Percentiles rank a stretch among this genome's conserved stretches.
phyloP scores from a whole-genome alignment of 441 rosid genomes.

The Pelargonium citronellum region DNA sequence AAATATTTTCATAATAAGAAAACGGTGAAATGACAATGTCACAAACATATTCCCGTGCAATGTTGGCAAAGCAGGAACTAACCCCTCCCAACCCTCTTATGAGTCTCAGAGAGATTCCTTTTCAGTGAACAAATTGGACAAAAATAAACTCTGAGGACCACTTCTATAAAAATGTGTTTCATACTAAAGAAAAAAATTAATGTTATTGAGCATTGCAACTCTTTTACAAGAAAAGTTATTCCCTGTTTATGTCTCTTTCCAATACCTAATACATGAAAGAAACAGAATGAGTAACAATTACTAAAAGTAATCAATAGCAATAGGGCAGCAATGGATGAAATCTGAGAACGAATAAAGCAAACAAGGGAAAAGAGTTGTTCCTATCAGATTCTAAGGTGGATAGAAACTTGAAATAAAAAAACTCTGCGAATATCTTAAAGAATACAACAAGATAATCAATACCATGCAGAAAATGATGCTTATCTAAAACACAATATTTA shows the following conservation, averaged over 20 bases:
- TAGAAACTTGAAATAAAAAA: too few species aligned
- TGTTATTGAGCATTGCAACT: neutral
- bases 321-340: constrained; percentile 24
- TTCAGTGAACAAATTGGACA: neutral
- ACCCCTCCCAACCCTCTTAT: neutral
- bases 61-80: too few species aligned
- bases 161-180: neutral
- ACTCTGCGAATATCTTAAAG: too few species aligned
- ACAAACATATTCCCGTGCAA: neutral
- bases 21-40: neutral
- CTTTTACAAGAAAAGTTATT: neutral
- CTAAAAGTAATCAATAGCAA: constrained; percentile 14
- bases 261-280: neutral
- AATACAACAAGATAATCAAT: too few species aligned
- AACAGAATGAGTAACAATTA: neutral
- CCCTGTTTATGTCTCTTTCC: neutral
- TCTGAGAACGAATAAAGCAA: constrained; percentile 31
- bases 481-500: too few species aligned
- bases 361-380: constrained; percentile 24
- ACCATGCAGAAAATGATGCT: too few species aligned
- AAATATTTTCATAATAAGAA: neutral
- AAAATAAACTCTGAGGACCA: neutral
- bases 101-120: neutral
- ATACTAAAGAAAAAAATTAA: neutral
- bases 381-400: constrained; percentile 27